These are phyloP conservation scores for Fusarium sp. DNA, from an alignment of 2,329 filamentous ascomycete species.

Conservation along the genomic window DNA sequence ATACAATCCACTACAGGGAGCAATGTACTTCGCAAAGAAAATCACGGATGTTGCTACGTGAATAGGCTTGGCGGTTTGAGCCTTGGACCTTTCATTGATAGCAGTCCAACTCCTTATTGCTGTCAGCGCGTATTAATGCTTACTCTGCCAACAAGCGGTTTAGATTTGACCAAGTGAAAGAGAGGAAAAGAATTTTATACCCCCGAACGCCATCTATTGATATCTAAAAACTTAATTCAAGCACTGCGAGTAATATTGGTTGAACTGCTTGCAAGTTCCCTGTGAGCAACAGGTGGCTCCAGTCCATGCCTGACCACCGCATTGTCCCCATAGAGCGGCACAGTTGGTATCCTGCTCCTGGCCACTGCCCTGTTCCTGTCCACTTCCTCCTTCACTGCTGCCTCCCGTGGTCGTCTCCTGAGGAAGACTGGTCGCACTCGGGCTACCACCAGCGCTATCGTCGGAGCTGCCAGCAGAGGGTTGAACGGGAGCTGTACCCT, in stretches of 20 bases:
- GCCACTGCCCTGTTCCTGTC: not conserved
- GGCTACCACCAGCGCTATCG: not conserved
- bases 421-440: not conserved
- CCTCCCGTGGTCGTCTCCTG: not conserved
- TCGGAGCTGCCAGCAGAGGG: not conserved
- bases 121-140: not conserved
- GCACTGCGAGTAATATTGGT: slow-evolving; percentile 28
- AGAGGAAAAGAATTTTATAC: not conserved
- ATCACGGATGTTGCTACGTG: not conserved
- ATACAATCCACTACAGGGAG: slow-evolving; percentile 36
- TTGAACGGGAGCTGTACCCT: not conserved
- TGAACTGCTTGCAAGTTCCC: slow-evolving; percentile 19
- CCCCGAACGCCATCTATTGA: not conserved
- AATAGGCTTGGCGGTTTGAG: not conserved
- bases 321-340: not conserved
- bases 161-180: not conserved
- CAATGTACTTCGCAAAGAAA: slow-evolving; percentile 36
- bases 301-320: slow-evolving; percentile 2
- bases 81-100: not conserved
- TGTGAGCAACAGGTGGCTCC: slow-evolving; percentile 25
- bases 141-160: not conserved
- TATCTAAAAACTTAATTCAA: not conserved
- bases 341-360: not conserved
- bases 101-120: not conserved
- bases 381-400: not conserved